Conservation (phyloP, 345 rosid genomes). For the Salix viminalis region DNA sequence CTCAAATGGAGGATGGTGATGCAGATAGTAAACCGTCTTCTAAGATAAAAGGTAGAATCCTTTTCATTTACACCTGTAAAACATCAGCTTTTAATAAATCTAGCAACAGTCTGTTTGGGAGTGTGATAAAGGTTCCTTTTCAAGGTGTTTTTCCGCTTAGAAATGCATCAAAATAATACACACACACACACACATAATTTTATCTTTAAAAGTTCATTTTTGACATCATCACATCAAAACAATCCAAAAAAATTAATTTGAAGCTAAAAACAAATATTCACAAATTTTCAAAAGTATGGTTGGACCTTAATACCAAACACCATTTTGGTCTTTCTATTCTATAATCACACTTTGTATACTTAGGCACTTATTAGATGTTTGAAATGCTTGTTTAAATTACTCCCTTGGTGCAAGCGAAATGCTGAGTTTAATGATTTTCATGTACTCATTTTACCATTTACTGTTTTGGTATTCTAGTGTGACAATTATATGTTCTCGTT, state of each 20-base stretch:
- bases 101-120: no score
- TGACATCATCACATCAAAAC: no score
- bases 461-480: not conserved
- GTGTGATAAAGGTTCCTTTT: no score
- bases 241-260: no score
- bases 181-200: no score
- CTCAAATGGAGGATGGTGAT: slow-evolving; percentile 15
- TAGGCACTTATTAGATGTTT: not conserved
- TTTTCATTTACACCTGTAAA: not conserved
- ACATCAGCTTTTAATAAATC: not conserved
- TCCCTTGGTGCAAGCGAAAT: not conserved
- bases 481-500: not conserved
- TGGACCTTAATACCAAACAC: no score
- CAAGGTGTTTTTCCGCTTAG: no score
- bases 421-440: not conserved
- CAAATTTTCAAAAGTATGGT: no score
- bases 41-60: slow-evolving; percentile 31
- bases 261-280: no score
- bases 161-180: no score
- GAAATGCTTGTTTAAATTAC: not conserved
- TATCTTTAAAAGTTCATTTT: no score
- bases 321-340: not conserved
- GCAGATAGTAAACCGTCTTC: slow-evolving; percentile 18
- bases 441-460: not conserved
- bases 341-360: not conserved